These are phyloP conservation scores for Athelia psychrophila DNA, from an alignment of 1,284 basidiomycete species.

Conservation along the genomic window DNA sequence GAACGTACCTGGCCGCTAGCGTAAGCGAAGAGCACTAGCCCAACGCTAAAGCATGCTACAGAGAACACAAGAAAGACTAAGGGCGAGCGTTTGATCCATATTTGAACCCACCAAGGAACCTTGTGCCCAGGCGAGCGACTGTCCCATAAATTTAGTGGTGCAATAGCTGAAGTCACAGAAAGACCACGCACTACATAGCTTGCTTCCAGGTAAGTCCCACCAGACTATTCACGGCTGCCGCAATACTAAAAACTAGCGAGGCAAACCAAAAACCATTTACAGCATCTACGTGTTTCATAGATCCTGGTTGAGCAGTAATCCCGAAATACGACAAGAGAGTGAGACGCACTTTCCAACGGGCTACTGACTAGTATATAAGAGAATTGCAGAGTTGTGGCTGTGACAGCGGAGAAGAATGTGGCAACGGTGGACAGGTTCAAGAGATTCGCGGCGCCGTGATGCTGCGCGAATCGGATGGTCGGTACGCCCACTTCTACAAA, in stretches of 20 bases:
- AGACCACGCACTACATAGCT: slow-evolving; percentile 66
- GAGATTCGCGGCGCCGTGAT: slow-evolving; percentile 65
- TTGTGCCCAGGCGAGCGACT: slow-evolving; percentile 51
- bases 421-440: slow-evolving; percentile 72
- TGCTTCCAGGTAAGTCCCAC: slow-evolving; percentile 74
- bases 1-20: slow-evolving; percentile 53
- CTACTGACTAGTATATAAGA: slow-evolving; percentile 41
- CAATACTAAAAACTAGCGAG: slow-evolving; percentile 74
- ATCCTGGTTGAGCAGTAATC: not conserved
- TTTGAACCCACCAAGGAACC: slow-evolving; percentile 79
- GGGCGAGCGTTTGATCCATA: slow-evolving; percentile 79
- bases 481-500: slow-evolving; percentile 53
- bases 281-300: slow-evolving; percentile 27
- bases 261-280: slow-evolving; percentile 76
- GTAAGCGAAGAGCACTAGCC: slow-evolving; percentile 65
- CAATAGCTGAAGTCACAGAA: slow-evolving; percentile 8
- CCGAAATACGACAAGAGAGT: too few species aligned
- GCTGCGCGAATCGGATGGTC: slow-evolving; percentile 71
- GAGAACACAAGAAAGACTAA: slow-evolving; percentile 71
- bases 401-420: slow-evolving; percentile 77
- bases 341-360: slow-evolving; percentile 17
- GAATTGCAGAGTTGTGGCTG: slow-evolving; percentile 68
- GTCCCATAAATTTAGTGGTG: slow-evolving; percentile 2
- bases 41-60: slow-evolving; percentile 69
- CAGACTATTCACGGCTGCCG: slow-evolving; percentile 70